These are phyloP conservation scores for Datisca glomerata DNA, from an alignment of 306 rosid species.

Conservation along the genomic window DNA sequence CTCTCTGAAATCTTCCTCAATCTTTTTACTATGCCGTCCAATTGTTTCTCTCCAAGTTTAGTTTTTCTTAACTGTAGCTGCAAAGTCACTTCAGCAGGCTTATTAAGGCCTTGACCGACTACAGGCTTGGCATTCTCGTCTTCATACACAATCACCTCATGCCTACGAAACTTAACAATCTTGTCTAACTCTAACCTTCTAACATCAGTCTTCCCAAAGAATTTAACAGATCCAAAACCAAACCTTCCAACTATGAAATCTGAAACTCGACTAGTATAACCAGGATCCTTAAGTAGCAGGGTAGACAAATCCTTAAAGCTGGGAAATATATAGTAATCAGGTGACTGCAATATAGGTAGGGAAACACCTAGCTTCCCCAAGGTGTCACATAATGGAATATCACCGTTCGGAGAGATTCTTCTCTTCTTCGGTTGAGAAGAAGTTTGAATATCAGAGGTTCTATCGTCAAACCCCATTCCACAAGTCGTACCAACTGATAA, in stretches of 20 bases:
- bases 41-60: conserved; percentile 21
- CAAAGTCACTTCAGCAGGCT: conserved; percentile 87
- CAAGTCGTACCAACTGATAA: conserved; percentile 13
- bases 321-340: conserved; percentile 51
- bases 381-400: conserved; percentile 11
- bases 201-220: conserved; percentile 52
- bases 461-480: conserved; percentile 27
- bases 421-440: conserved; percentile 32
- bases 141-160: conserved; percentile 60
- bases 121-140: conserved; percentile 62
- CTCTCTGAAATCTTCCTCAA: conserved; percentile 39
- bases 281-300: conserved; percentile 44
- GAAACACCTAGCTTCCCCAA: conserved; percentile 25
- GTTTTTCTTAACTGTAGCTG: conserved; percentile 25
- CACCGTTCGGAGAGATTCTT: conserved; percentile 21
- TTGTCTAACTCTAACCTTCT: conserved; percentile 45
- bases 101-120: conserved; percentile 79
- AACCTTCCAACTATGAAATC: conserved; percentile 66
- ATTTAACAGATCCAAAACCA: conserved; percentile 73
- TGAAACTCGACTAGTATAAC: conserved; percentile 50
- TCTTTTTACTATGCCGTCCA: conserved; percentile 26
- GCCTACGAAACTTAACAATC: conserved; percentile 52
- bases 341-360: conserved; percentile 35
- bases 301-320: conserved; percentile 42
- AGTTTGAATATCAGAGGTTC: conserved; percentile 19